Base-by-base conservation (phyloP, 345 rosid genomes). In the Triadica sebifera region DNA sequence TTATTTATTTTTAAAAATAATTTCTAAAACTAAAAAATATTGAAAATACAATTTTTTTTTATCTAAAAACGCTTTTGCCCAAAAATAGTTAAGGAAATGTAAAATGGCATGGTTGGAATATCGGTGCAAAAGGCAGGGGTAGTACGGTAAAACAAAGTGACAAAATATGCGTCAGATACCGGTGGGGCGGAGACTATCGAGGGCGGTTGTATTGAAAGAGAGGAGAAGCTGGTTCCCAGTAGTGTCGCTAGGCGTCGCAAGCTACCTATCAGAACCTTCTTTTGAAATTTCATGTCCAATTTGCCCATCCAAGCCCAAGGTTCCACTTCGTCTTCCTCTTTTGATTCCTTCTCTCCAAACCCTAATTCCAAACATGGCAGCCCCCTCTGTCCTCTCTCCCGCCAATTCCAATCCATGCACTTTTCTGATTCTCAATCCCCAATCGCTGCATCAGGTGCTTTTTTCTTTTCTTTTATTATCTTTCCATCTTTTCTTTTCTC, bases 281-380 rank as follows among this genome's bases (percentile, higher is more conserved):
- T 41, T 49, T 4, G 62, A 63, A 78, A 39, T 88, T 94, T 94
- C 93, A 94, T 92, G 98, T 92, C 97, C 98, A 91, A 91, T 93
- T 89, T 85, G 92, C 93, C 95, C 84, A 53, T 91, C 70, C 84
- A 86, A 67, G 67, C 83, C 37, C 86, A 84, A 87, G 89, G 87
- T 81, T 81, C 84, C 81, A 77, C 67, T 8, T 83, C 93, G 65
- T 85, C 89, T 49, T 72, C 97, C 41, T 65, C 81, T 5, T 47
- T 82, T 60, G 55, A 73, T 58, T 69, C 85, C 52, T 76, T 75
- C 17, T 62, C 81, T 82, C 81, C 63, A 65, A 86, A 86, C 89
- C 91, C 93, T 84, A 85, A 74, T 78, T 58, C 85, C 79, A 80
- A 83, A 75, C 87, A 94, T 94, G 98, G 91, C 86, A 45, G 65